Conservation (phyloP, 1,284 basidiomycete species). For the Ceratobasidium sp. region DNA sequence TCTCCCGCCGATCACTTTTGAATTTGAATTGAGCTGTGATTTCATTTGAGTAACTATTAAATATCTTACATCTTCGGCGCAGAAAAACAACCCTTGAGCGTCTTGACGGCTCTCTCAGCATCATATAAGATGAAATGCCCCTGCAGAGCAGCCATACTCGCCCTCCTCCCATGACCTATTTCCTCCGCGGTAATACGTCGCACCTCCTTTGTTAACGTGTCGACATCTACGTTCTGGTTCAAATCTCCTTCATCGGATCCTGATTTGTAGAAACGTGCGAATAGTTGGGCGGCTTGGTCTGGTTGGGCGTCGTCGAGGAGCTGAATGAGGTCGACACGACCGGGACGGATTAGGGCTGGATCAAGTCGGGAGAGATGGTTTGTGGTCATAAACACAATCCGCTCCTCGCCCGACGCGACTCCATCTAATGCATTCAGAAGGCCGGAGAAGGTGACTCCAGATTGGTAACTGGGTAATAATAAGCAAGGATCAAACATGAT, state of each 20-base stretch:
- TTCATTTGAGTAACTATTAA: background rate
- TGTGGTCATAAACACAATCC: slow-evolving; percentile 99
- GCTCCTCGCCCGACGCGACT: slow-evolving; percentile 95
- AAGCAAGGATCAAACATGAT: background rate
- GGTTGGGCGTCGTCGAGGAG: slow-evolving; percentile 91
- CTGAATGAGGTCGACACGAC: slow-evolving; percentile 90
- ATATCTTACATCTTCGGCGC: slow-evolving; percentile 9
- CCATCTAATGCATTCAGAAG: slow-evolving; percentile 98
- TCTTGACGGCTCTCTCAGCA: slow-evolving; percentile 72
- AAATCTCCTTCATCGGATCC: slow-evolving; percentile 51
- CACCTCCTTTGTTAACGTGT: slow-evolving; percentile 66
- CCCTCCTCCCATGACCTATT: slow-evolving; percentile 66
- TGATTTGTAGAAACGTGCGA: slow-evolving; percentile 84
- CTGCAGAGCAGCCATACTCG: slow-evolving; percentile 96
- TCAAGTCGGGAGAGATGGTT: slow-evolving; percentile 80
- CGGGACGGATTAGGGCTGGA: slow-evolving; percentile 73
- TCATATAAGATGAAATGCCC: slow-evolving; percentile 89
- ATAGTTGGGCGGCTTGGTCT: slow-evolving; percentile 84
- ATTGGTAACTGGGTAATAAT: slow-evolving; percentile 78
- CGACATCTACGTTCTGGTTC: slow-evolving; percentile 61
- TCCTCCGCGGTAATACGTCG: slow-evolving; percentile 69
- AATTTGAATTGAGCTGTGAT: background rate
- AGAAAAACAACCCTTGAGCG: slow-evolving; percentile 53
- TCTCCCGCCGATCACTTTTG: too few species aligned
- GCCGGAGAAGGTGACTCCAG: slow-evolving; percentile 96